A percentile compares a stretch with the other conserved stretches of the same genome.
These are phyloP conservation scores for Rhizophagus sp. DNA, from an alignment of 192 early-diverging fungal genomes.

Conservation along the genomic window DNA sequence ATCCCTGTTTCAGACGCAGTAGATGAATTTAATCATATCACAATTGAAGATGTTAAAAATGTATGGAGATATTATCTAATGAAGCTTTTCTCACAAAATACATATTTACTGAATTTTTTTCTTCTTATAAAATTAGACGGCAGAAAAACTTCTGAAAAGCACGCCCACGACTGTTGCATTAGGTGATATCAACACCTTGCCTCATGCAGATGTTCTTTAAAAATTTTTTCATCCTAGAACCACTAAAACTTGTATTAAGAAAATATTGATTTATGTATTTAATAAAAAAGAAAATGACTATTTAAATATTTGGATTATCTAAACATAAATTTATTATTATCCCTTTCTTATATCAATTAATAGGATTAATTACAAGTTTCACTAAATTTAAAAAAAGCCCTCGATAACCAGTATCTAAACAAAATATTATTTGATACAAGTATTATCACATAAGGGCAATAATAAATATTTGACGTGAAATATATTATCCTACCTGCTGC, in stretches of 20 bases:
- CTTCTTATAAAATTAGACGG: slow-evolving; percentile 46
- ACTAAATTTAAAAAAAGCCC: not conserved
- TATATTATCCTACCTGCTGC: slow-evolving; percentile 15
- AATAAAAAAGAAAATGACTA: not conserved
- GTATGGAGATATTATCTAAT: slow-evolving; percentile 34
- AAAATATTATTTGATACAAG: not conserved
- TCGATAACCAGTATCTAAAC: not conserved
- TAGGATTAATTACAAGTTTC: not conserved
- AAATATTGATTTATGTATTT: not conserved
- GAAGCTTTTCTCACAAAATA: not conserved
- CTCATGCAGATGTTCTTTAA: slow-evolving; percentile 73
- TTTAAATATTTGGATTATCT: too few relatives aligned
- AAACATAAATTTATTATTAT: too few relatives aligned
- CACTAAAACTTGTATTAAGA: not conserved
- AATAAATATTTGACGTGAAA: too few relatives aligned
- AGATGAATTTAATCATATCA: slow-evolving; percentile 53
- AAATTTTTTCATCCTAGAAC: not conserved
- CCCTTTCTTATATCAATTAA: too few relatives aligned
- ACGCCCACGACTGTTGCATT: slow-evolving; percentile 78
- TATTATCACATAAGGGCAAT: not conserved
- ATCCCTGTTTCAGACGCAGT: slow-evolving; percentile 41
- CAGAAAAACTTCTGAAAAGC: slow-evolving; percentile 62
- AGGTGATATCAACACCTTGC: slow-evolving; percentile 72
- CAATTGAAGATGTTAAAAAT: slow-evolving; percentile 62
- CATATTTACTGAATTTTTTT: slow-evolving; percentile 1